Conservation (phyloP, 805 yeast genomes). For the Grigorovia yakushimaensis region DNA sequence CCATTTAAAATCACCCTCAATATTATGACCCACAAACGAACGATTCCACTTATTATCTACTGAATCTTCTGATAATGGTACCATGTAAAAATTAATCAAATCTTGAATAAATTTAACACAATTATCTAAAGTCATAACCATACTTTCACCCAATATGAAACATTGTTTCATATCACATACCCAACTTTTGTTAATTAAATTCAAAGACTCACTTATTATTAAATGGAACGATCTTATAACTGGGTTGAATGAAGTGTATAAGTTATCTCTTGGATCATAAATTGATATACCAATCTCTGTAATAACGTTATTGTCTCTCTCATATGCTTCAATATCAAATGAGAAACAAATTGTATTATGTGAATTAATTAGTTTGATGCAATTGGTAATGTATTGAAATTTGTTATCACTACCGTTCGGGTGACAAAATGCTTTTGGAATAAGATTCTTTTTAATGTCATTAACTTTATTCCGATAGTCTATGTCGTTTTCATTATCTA, state of each 20-base stretch:
- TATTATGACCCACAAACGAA: conserved; percentile 51
- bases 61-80: conserved; percentile 15
- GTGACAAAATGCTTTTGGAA: conserved; percentile 16
- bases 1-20: conserved; percentile 47
- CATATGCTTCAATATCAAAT: conserved; percentile 52
- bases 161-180: conserved; percentile 46
- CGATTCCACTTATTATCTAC: conserved; percentile 19
- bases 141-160: conserved; percentile 42
- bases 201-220: conserved; percentile 35
- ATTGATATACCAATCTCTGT: conserved; percentile 53
- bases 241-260: conserved; percentile 30
- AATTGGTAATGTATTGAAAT: conserved; percentile 13
- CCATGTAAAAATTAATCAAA: conserved; percentile 37
- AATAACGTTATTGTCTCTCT: conserved; percentile 31
- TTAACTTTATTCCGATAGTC: conserved; percentile 1
- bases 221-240: conserved; percentile 34
- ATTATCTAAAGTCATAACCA: conserved; percentile 31
- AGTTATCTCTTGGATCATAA: conserved; percentile 43
- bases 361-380: conserved; percentile 14
- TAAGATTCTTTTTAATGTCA: conserved; percentile 12
- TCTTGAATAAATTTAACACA: conserved; percentile 34
- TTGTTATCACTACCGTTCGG: conserved; percentile 14
- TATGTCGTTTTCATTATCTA: not conserved
- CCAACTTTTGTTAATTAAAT: conserved; percentile 40
- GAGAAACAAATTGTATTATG: conserved; percentile 32